Evolutionary conservation across 2,329 filamentous ascomycete genomes (phyloP), one percentile per base, ranked within the genome.

Genomic region (Leptographium wingfieldii): DNA sequence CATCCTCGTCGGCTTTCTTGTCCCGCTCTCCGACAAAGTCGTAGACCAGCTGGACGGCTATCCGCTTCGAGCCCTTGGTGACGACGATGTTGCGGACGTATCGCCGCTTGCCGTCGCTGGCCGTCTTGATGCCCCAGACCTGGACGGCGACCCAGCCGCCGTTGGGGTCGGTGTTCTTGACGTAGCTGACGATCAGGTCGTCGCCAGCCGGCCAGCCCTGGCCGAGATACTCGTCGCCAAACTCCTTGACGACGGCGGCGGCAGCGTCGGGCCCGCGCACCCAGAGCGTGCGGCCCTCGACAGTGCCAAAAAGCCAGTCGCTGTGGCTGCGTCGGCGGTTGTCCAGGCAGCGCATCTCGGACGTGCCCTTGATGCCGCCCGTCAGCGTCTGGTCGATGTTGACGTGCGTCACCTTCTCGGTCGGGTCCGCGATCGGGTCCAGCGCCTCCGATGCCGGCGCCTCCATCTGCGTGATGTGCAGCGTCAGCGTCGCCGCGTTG

Each of bases 261-360:
- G 73, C 68, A 12, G 67, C 69, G 35, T 33, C 60, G 10, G 60
- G 54, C 16, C 60, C 61, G 5, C 27, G 43, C 61, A 81, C 65
- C 69, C 79, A 84, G 54, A 76, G 73, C 52, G 79, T 82, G 62
- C 77, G 78, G 60, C 87, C 88, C 57, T 76, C 75, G 63, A 94
- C 80, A 59, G 73, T 75, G 61, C 91, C 91, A 70, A 95, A 96
- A 65, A 95, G 81, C 77, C 84, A 85, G 76, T 96, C 90, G 29
- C 74, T 75, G 76, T 92, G 88, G 63, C 82, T 80, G 66, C 86
- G 84, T 65, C 66, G 71, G 59, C 66, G 66, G 69, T 72, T 68
- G 74, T 84, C 80, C 58, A 80, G 67, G 68, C 75, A 79, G 61
- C 81, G 80, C 64, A 72, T 70, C 77, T 84, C 81, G 51, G 74